phyloP scores from a whole-genome alignment of 176 grass and related monocot species.

The Triticum aestivum region DNA sequence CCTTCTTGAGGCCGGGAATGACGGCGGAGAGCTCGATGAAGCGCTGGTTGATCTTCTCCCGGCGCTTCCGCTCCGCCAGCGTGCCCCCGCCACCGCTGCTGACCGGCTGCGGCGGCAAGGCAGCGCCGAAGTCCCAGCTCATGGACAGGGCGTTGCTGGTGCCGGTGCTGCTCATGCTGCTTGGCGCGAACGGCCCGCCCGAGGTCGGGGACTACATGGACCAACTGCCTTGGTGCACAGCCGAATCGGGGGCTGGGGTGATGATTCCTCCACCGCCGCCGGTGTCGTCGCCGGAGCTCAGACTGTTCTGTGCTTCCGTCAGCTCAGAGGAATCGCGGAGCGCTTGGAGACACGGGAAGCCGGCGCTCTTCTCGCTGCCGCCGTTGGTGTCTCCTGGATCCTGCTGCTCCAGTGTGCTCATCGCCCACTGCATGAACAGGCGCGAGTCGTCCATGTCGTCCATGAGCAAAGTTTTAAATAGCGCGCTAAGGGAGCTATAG shows the following conservation, averaged over 20 bases:
- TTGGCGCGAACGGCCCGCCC: background rate
- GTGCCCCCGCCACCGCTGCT: background rate
- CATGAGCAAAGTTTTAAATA: background rate
- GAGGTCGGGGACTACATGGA: background rate
- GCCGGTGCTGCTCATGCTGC: background rate
- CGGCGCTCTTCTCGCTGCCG: background rate
- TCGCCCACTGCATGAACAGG: slow-evolving; percentile 34
- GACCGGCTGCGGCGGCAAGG: background rate
- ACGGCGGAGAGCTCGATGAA: slow-evolving; percentile 66
- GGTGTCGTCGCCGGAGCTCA: slow-evolving; percentile 19
- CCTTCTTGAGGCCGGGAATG: slow-evolving; percentile 70
- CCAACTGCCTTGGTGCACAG: slow-evolving; percentile 8
- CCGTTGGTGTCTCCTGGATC: background rate
- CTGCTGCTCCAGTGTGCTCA: slow-evolving; percentile 20
- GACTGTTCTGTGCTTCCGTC: background rate
- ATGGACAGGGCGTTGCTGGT: background rate
- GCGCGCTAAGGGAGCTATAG: too few relatives aligned
- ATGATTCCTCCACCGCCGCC: background rate
- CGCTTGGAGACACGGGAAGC: slow-evolving; percentile 19
- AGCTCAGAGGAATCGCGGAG: background rate
- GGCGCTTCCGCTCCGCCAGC: slow-evolving; percentile 51
- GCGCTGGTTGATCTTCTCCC: slow-evolving; percentile 69
- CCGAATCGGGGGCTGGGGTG: too few relatives aligned
- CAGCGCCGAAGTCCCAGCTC: slow-evolving; percentile 40
- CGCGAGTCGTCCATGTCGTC: slow-evolving; percentile 28